These are phyloP conservation scores for Fusarium pseudocircinatum DNA, from an alignment of 2,329 filamentous ascomycete genomes.

Conservation along the genomic window DNA sequence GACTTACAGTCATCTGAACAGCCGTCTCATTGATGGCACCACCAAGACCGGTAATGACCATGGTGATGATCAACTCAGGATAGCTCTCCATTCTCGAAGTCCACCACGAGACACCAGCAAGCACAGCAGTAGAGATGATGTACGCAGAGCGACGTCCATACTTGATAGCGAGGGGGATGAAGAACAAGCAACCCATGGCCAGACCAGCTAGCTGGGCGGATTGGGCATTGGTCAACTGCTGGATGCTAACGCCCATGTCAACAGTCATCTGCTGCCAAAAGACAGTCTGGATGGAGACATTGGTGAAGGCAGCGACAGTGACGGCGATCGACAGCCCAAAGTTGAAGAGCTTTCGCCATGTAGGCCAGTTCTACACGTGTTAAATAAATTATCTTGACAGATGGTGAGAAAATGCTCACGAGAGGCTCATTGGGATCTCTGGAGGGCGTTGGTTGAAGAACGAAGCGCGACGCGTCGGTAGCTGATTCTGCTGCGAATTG, in stretches of 20 bases:
- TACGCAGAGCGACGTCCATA: slow-evolving; percentile 49
- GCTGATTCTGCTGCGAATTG: slow-evolving; percentile 17
- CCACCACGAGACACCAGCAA: slow-evolving; percentile 41
- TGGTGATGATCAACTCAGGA: slow-evolving; percentile 40
- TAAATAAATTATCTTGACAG: not conserved
- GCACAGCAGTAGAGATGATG: slow-evolving; percentile 36
- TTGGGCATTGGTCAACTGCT: slow-evolving; percentile 40
- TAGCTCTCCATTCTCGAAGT: slow-evolving; percentile 32
- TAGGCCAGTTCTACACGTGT: slow-evolving; percentile 43
- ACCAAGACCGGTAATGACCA: slow-evolving; percentile 47
- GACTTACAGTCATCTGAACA: slow-evolving; percentile 49
- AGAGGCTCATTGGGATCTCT: slow-evolving; percentile 47
- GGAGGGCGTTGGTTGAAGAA: slow-evolving; percentile 35
- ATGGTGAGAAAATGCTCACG: slow-evolving; percentile 20
- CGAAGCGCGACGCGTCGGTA: slow-evolving; percentile 28
- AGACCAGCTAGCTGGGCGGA: slow-evolving; percentile 46
- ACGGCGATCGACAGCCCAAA: slow-evolving; percentile 42
- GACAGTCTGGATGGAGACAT: slow-evolving; percentile 38
- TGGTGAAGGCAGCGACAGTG: slow-evolving; percentile 44
- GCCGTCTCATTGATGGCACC: slow-evolving; percentile 53
- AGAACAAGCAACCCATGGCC: slow-evolving; percentile 47
- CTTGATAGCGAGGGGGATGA: slow-evolving; percentile 49
- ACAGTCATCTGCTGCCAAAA: slow-evolving; percentile 49
- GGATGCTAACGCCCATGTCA: slow-evolving; percentile 42
- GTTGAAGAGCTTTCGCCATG: slow-evolving; percentile 45